A percentile compares a stretch with the other conserved stretches of the same genome.
Evolutionary conservation across 768 basidiomycete genomes (phyloP).

Genomic region (Pholiota molesta): DNA sequence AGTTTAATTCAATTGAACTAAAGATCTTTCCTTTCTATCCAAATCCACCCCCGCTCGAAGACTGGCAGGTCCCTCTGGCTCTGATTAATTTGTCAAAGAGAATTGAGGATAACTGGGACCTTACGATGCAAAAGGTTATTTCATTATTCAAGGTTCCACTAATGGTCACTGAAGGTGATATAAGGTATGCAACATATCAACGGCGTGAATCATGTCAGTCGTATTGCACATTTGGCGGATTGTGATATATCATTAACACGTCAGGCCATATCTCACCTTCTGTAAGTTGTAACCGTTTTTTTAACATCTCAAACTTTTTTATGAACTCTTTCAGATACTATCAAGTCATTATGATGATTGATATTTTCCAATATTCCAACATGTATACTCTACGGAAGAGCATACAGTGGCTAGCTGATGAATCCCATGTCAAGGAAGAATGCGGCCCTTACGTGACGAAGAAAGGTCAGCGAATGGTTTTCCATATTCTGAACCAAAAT

Average conservation of each 20-base stretch:
- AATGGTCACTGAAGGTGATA: not conserved
- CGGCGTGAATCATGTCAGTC: slow-evolving; percentile 88
- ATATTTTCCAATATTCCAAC: slow-evolving; percentile 98
- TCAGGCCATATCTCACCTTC: slow-evolving; percentile 86
- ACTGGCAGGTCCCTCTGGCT: slow-evolving; percentile 95
- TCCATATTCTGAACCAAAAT: not conserved
- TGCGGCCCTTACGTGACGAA: slow-evolving; percentile 92
- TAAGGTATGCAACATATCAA: slow-evolving; percentile 83
- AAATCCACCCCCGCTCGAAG: slow-evolving; percentile 85
- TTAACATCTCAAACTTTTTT: not conserved
- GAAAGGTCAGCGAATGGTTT: slow-evolving; percentile 48
- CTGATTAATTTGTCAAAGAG: slow-evolving; percentile 82
- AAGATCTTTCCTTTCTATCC: slow-evolving; percentile 97
- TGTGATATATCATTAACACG: slow-evolving; percentile 83
- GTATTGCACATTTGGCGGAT: slow-evolving; percentile 90
- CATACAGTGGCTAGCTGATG: slow-evolving; percentile 86
- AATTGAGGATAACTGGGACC: slow-evolving; percentile 93
- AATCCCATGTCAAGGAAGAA: slow-evolving; percentile 83
- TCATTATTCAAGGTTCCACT: not conserved
- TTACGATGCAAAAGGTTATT: slow-evolving; percentile 84
- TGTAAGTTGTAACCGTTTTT: slow-evolving; percentile 53
- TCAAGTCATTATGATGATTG: slow-evolving; percentile 94
- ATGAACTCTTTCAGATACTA: slow-evolving; percentile 68
- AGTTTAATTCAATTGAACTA: slow-evolving; percentile 92
- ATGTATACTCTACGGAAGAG: slow-evolving; percentile 92